Conservation (phyloP, 1,284 basidiomycete species). For the Marasmius fiardii region DNA sequence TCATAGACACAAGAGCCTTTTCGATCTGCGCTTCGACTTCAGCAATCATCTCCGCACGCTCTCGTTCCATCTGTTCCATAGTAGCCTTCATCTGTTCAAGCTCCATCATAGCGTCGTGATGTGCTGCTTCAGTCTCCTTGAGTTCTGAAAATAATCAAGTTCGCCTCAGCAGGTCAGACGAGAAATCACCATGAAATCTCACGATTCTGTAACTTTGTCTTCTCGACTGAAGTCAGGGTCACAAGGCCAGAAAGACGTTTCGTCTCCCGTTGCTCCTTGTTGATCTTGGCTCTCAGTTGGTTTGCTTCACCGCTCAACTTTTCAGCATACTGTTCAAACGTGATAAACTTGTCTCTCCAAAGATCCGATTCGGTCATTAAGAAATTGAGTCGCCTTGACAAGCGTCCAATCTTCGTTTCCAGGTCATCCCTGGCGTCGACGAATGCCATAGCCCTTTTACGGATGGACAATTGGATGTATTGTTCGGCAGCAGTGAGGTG, state of each 20-base stretch:
- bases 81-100: slow-evolving; percentile 68
- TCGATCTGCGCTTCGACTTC: slow-evolving; percentile 88
- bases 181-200: slow-evolving; percentile 27
- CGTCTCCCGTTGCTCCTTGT: slow-evolving; percentile 85
- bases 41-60: slow-evolving; percentile 82
- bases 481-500: slow-evolving; percentile 78
- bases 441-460: slow-evolving; percentile 86
- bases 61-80: slow-evolving; percentile 82
- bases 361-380: slow-evolving; percentile 88
- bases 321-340: slow-evolving; percentile 90
- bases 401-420: slow-evolving; percentile 84
- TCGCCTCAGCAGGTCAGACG: slow-evolving; percentile 13
- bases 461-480: slow-evolving; percentile 80
- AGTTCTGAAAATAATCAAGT: slow-evolving; percentile 43
- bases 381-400: slow-evolving; percentile 83
- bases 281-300: slow-evolving; percentile 78
- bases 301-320: slow-evolving; percentile 82
- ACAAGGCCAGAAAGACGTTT: slow-evolving; percentile 77
- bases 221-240: slow-evolving; percentile 72
- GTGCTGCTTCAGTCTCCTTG: slow-evolving; percentile 68
- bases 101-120: slow-evolving; percentile 66
- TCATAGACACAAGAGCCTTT: slow-evolving; percentile 77
- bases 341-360: slow-evolving; percentile 89
- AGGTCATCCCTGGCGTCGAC: slow-evolving; percentile 91
- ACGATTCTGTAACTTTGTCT: slow-evolving; percentile 72